Evolutionary conservation across 805 yeast genomes (phyloP).

Genomic region (Zygosaccharomyces pseudorouxii): DNA sequence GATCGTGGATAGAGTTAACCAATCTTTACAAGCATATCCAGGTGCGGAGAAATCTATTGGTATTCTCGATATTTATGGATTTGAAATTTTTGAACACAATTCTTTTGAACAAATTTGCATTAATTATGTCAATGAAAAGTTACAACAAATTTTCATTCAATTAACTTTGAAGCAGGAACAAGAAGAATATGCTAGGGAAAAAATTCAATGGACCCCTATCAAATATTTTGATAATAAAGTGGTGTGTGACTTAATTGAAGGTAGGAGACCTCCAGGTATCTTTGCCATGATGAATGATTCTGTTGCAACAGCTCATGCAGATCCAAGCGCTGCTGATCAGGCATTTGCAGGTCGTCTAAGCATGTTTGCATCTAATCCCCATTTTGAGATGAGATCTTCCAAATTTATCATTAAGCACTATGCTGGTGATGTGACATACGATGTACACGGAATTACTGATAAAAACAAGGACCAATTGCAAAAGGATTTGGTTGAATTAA

Average conservation of each 20-base stretch:
- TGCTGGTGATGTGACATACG: slow-evolving; percentile 98
- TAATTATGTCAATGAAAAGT: slow-evolving; percentile 91
- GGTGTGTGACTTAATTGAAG: slow-evolving; percentile 94
- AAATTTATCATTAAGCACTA: slow-evolving; percentile 92
- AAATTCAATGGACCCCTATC: slow-evolving; percentile 96
- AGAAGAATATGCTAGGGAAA: slow-evolving; percentile 93
- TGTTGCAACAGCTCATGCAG: slow-evolving; percentile 97
- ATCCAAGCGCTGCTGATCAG: slow-evolving; percentile 93
- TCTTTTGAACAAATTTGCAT: slow-evolving; percentile 94
- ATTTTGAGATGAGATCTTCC: slow-evolving; percentile 81
- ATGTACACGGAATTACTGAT: slow-evolving; percentile 85
- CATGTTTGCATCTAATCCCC: slow-evolving; percentile 74
- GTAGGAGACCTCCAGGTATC: slow-evolving; percentile 90
- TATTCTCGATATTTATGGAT: slow-evolving; percentile 91
- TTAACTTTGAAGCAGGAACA: slow-evolving; percentile 94
- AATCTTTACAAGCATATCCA: slow-evolving; percentile 56
- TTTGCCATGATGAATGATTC: slow-evolving; percentile 97
- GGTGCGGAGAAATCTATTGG: slow-evolving; percentile 72
- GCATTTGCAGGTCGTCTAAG: slow-evolving; percentile 89
- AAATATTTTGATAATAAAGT: slow-evolving; percentile 93
- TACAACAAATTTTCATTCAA: slow-evolving; percentile 95
- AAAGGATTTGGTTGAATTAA: slow-evolving; percentile 77
- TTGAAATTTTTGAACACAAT: slow-evolving; percentile 91
- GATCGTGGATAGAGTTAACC: slow-evolving; percentile 90
- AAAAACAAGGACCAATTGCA: slow-evolving; percentile 93